Base-by-base conservation (phyloP, 441 rosid species). In the Flueggea neowawraea region DNA sequence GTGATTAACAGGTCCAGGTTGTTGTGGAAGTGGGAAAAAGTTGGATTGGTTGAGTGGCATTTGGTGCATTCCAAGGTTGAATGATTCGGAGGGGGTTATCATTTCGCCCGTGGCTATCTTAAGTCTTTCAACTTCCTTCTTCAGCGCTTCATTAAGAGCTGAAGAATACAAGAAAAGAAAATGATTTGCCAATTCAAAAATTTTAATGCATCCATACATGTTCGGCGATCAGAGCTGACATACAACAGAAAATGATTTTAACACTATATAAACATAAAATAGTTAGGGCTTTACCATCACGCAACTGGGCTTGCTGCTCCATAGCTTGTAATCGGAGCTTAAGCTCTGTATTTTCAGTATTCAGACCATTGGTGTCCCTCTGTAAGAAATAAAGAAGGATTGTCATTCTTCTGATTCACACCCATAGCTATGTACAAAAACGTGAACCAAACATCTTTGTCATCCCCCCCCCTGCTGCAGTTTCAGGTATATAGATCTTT, bases 231-330 rank as follows among this genome's bases (percentile, higher is more conserved):
- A 22, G 28, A 22, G 1, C 28, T 22, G 28, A 22, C 28, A 3
- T 36, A 4, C 9, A 36, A 36, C 41, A 36, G 41, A 36, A 36
- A 36, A 36, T 36, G 41, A 36, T 36, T 36, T 36, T 36, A 36
- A 36, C 41, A 36, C 41, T 36, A 52, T 32, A n/a, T 36, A 39
- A n/a, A 41, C 41, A 17, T 3, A 31, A 33, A 5, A 52, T 28
- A 6, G 22, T 49, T 16, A 33, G 47, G 22, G 14, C 9, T 70
- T 69, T 75, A 88, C 95, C 94, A 74, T 91, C 95, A 13, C 89
- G 85, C 71, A 89, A 74, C 61, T 85, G 96, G 63, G 95, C 95
- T 78, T 87, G 90, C 66, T 89, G 96, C 70, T 91, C 97, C 96
- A 89, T 81, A 36, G 84, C 83, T 72, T 89, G 94, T 57, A 91